phyloP scores from a whole-genome alignment of 2,329 filamentous ascomycete genomes.

The Cladosporium sp. region DNA sequence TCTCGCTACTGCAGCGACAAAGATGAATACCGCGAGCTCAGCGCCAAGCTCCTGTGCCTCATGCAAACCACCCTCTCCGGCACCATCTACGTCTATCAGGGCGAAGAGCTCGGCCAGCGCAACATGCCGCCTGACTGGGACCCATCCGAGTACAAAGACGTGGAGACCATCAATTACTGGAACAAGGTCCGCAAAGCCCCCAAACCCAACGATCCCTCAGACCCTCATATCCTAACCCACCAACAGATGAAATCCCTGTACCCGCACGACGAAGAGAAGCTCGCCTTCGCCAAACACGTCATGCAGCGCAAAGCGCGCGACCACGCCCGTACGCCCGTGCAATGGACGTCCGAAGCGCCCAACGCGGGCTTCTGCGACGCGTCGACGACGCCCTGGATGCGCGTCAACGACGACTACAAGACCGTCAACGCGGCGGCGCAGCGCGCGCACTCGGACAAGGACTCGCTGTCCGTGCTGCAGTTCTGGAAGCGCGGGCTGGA shows the following conservation, averaged over 20 bases:
- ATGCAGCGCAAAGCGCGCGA: conserved; percentile 58
- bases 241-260: conserved; percentile 33
- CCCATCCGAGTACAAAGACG: conserved; percentile 44
- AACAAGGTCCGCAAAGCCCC: conserved; percentile 24
- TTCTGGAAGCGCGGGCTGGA: conserved; percentile 56
- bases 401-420: conserved; percentile 49
- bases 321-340: conserved; percentile 62
- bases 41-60: conserved; percentile 42
- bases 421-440: conserved; percentile 55
- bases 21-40: conserved; percentile 40
- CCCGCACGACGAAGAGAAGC: conserved; percentile 28
- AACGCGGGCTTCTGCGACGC: conserved; percentile 57
- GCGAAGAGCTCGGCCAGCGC: conserved; percentile 47
- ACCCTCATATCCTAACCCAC: conserved; percentile 1
- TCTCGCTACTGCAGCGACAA: conserved; percentile 44
- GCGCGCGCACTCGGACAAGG: conserved; percentile 23
- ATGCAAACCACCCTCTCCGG: conserved; percentile 44
- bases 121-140: conserved; percentile 41
- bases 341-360: conserved; percentile 50
- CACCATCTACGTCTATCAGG: conserved; percentile 48
- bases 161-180: conserved; percentile 54
- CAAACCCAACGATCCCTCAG: neutral
- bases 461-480: conserved; percentile 44
- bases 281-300: conserved; percentile 44
- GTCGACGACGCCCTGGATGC: conserved; percentile 53